Conservation (phyloP, 345 rosid species). For the Camelina laxa region DNA sequence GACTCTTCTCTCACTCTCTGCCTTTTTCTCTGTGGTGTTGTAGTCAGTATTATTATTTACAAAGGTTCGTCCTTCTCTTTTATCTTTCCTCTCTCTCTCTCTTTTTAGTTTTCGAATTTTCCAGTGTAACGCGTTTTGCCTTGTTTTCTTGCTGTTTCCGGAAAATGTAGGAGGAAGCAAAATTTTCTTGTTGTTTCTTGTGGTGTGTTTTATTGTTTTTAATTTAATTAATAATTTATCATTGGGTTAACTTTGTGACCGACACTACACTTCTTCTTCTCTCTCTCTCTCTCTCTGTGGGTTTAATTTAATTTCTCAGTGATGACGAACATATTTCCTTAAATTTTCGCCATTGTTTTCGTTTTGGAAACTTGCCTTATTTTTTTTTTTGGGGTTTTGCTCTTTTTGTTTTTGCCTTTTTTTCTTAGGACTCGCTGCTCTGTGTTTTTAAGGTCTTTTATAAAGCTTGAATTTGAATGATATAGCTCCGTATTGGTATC, state of each 20-base stretch:
- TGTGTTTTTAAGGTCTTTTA: too few relatives aligned
- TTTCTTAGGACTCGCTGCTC: too few relatives aligned
- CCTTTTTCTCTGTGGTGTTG: background rate
- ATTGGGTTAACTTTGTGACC: constrained; percentile 8
- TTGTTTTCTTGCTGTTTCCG: constrained; percentile 13
- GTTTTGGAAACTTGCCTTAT: background rate
- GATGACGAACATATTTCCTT: background rate
- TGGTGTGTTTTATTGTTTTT: background rate
- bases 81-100: background rate
- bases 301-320: background rate
- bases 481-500: too few relatives aligned
- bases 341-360: constrained; percentile 14
- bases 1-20: constrained; percentile 20
- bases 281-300: background rate
- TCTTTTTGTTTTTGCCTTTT: background rate
- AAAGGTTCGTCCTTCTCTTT: constrained; percentile 28
- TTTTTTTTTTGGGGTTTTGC: background rate
- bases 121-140: constrained; percentile 6
- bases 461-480: too few relatives aligned
- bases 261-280: constrained; percentile 3
- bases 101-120: background rate
- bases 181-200: background rate
- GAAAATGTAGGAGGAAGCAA: constrained; percentile 26
- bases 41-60: background rate
- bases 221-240: background rate